Percentiles rank a stretch among this genome's conserved stretches.
phyloP scores from a whole-genome alignment of 129 eudicot genomes.

The Silybum marianum region DNA sequence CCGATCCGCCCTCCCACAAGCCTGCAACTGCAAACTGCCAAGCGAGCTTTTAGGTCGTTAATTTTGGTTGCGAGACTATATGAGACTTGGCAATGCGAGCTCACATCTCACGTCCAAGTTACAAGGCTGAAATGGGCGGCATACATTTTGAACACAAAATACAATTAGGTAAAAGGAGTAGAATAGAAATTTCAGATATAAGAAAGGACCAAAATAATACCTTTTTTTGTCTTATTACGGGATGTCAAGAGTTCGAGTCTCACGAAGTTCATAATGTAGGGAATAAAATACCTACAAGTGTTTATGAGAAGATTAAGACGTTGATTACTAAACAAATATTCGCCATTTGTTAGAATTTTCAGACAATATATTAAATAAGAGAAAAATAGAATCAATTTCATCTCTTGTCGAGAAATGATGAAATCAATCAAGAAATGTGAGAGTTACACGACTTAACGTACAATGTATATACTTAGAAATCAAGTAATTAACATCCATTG shows the following conservation, averaged over 20 bases:
- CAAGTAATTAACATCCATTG: constrained; percentile 1
- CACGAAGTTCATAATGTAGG: background rate
- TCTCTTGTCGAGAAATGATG: background rate
- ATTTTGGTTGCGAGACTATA: too few species aligned
- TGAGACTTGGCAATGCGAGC: too few species aligned
- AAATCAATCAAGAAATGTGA: background rate
- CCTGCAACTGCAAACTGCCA: too few species aligned
- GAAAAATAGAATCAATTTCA: background rate
- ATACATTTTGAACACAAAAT: too few species aligned
- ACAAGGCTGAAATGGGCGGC: too few species aligned
- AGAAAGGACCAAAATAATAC: background rate
- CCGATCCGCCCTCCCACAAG: too few species aligned
- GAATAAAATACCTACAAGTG: background rate
- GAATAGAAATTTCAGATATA: too few species aligned
- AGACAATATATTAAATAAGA: too few species aligned
- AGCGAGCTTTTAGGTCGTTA: too few species aligned
- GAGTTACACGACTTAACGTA: background rate
- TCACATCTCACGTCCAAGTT: too few species aligned
- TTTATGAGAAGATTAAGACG: background rate
- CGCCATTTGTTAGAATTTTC: background rate
- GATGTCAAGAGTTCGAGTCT: background rate
- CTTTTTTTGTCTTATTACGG: background rate
- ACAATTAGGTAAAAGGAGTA: too few species aligned
- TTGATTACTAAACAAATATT: background rate
- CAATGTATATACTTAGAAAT: background rate